phyloP scores from a whole-genome alignment of 108 stramenopile species.

The Nannochloropsis oceanica region DNA sequence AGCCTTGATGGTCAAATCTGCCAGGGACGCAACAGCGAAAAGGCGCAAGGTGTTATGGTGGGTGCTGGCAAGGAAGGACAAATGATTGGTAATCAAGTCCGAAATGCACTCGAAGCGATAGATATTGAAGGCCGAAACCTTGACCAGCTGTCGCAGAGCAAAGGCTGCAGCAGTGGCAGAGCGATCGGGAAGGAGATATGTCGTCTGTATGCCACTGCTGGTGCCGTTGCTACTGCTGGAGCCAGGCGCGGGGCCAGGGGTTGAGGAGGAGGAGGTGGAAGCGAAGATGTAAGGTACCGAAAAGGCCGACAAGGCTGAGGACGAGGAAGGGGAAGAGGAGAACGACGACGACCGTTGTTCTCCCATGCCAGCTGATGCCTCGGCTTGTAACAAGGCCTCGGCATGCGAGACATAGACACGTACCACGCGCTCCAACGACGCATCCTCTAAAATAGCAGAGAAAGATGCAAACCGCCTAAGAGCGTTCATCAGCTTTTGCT shows the following conservation, averaged over 20 bases:
- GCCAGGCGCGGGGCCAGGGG: neutral
- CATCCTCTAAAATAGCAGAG: neutral
- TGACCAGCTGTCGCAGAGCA: neutral
- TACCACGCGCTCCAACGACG: neutral
- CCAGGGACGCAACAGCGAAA: neutral
- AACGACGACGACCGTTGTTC: neutral
- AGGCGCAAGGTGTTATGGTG: neutral
- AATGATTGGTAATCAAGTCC: neutral
- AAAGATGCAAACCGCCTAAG: neutral
- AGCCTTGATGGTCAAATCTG: neutral
- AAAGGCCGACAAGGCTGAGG: neutral
- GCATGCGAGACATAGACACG: neutral
- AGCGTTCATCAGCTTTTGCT: neutral
- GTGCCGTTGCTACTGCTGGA: neutral
- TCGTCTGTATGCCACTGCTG: neutral
- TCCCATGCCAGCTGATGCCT: neutral
- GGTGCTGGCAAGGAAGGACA: neutral
- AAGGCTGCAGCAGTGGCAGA: neutral
- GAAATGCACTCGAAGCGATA: neutral
- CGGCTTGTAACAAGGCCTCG: neutral
- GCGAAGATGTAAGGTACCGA: neutral
- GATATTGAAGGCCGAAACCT: neutral
- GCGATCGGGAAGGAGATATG: neutral
- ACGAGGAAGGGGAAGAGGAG: neutral
- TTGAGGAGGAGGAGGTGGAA: neutral